Conservation (phyloP, 2,329 filamentous ascomycete species). For the Penicillium sp. region DNA sequence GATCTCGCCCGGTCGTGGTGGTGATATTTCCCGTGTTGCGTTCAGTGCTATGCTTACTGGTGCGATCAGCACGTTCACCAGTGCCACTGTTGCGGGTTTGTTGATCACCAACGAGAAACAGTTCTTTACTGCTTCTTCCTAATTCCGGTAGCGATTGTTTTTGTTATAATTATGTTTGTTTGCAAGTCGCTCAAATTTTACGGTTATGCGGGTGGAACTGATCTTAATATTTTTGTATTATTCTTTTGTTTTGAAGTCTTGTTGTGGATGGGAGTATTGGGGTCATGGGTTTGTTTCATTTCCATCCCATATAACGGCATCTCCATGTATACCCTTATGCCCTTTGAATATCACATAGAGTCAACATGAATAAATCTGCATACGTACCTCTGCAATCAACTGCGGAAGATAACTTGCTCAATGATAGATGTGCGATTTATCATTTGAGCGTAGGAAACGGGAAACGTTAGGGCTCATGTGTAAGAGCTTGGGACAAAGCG, state of each 20-base stretch:
- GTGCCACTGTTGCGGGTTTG: conserved; percentile 74
- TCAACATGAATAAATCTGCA: not conserved
- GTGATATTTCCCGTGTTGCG: conserved; percentile 73
- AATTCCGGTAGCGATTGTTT: not conserved
- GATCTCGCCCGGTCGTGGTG: conserved; percentile 70
- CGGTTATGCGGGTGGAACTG: not conserved
- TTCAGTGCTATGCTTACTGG: conserved; percentile 75
- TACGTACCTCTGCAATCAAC: not conserved
- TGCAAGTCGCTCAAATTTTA: not conserved
- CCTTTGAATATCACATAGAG: not conserved
- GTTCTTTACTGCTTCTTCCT: conserved; percentile 16
- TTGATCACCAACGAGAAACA: conserved; percentile 58
- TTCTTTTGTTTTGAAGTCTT: too few relatives aligned
- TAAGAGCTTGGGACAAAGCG: not conserved
- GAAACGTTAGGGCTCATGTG: not conserved
- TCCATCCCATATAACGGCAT: too few relatives aligned
- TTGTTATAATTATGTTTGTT: not conserved
- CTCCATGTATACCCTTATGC: not conserved
- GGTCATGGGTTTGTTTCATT: not conserved
- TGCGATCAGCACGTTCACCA: conserved; percentile 74
- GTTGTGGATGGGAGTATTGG: not conserved
- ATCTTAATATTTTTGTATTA: not conserved
- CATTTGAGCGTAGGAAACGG: not conserved
- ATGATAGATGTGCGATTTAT: not conserved
- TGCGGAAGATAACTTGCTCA: not conserved